A percentile compares a stretch with the other conserved stretches of the same genome.
These are phyloP conservation scores for Huiozyma sinensis DNA, from an alignment of 805 yeast genomes.

Conservation along the genomic window DNA sequence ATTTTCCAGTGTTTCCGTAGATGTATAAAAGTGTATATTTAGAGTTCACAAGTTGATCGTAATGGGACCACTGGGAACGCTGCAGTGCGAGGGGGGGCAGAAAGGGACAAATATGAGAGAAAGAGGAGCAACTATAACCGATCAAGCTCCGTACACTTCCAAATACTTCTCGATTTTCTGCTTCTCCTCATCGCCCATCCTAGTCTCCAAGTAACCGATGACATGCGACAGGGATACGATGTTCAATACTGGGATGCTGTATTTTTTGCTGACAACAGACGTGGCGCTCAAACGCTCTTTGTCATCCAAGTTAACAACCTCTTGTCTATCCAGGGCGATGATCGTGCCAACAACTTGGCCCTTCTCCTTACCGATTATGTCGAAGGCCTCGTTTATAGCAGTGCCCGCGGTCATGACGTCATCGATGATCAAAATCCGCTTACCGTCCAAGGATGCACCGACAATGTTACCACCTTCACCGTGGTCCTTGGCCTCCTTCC, in stretches of 20 bases:
- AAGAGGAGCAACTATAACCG: too few relatives aligned
- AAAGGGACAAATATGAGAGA: too few relatives aligned
- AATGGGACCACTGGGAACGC: background rate
- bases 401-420: slow-evolving; percentile 99
- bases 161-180: slow-evolving; percentile 48
- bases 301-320: slow-evolving; percentile 55
- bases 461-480: slow-evolving; percentile 97
- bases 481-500: slow-evolving; percentile 94
- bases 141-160: slow-evolving; percentile 29
- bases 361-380: slow-evolving; percentile 54
- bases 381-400: slow-evolving; percentile 89
- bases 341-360: slow-evolving; percentile 77
- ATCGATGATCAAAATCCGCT: slow-evolving; percentile 77
- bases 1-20: too few relatives aligned
- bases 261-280: slow-evolving; percentile 59
- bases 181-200: slow-evolving; percentile 48
- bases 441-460: slow-evolving; percentile 64
- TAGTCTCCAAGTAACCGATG: slow-evolving; percentile 46
- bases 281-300: slow-evolving; percentile 55
- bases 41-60: background rate
- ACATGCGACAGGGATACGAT: slow-evolving; percentile 73
- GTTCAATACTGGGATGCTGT: slow-evolving; percentile 71
- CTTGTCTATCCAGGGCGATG: slow-evolving; percentile 93
- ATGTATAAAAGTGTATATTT: background rate
- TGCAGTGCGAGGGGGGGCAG: too few relatives aligned